Base-by-base conservation (phyloP, 2,329 filamentous ascomycete genomes). In the Trichoderma sp. region DNA sequence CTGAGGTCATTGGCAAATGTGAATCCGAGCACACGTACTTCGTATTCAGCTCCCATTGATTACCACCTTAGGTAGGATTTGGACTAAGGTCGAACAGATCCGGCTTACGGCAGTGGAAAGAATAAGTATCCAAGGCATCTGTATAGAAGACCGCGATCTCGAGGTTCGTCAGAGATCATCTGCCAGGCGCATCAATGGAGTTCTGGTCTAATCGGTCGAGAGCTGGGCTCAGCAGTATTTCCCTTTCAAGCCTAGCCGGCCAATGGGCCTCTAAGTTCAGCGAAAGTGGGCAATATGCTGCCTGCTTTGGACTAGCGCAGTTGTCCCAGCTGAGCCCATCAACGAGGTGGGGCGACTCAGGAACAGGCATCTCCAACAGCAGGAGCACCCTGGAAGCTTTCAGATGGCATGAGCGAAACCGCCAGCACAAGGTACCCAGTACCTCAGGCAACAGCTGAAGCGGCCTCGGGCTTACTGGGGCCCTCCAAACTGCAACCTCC, bases 91-190 rank as follows among this genome's bases (percentile, higher is more conserved):
- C 30, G 30, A 34, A 34, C 7, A 39, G 34, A 39, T 39, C 34
- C 10, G 12, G 10, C 34, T 12, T 39, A 12, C 3, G 34, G 10
- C 34, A 39, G 34, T 14, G 10, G 34, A 39, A 39, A 39, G 10
- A 9, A 12, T 14, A 39, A 39, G 34, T 10, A 39, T 39, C 10
- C 5, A 14, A 4, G 10, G 21, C 14, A 44, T 56, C 2, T 47
- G 34, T 17, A 28, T 14, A 48, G 26, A 50, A 50, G 21, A 17
- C 19, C 21, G 30, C 47, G 19, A 44, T 51, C 52, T 24, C 44
- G 52, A 62, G 59, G 59, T 62, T 54, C 45, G 54, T 34, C 44
- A 24, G 48, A 10, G 58, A 28, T 19, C 9, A 28, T 14, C 4
- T 54, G 45, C 45, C 12, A 21, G n/a, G 50, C 4, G 30, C 30